Conservation (phyloP, 2,329 filamentous ascomycete species). For the Aspergillus novofumigatus region DNA sequence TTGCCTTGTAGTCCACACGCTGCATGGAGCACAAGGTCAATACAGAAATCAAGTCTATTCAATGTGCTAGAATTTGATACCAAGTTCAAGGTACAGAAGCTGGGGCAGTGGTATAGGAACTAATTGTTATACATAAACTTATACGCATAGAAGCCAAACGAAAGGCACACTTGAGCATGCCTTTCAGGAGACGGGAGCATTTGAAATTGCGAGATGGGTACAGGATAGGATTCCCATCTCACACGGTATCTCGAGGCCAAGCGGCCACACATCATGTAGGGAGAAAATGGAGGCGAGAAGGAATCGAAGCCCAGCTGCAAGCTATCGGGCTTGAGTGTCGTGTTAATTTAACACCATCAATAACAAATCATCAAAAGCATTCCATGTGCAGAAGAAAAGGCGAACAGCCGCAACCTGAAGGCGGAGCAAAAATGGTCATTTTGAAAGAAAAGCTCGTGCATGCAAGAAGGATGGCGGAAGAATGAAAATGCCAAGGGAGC, state of each 20-base stretch:
- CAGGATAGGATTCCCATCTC: background rate
- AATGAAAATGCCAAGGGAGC: constrained; percentile 11
- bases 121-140: constrained; percentile 19
- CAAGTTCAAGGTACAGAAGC: background rate
- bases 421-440: constrained; percentile 2
- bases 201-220: background rate
- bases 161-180: background rate
- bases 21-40: background rate
- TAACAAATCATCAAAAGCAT: background rate
- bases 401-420: background rate
- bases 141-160: constrained; percentile 2
- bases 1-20: background rate
- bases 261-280: background rate
- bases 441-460: constrained; percentile 4
- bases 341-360: background rate
- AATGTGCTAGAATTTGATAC: background rate
- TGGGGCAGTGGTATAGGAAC: constrained; percentile 5
- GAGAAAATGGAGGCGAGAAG: background rate
- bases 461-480: constrained; percentile 18
- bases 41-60: background rate
- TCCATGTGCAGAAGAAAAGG: background rate
- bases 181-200: background rate
- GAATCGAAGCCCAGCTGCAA: background rate
- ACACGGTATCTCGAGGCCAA: background rate
- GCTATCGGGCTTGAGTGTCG: background rate